A percentile compares a stretch with the other conserved stretches of the same genome.
Evolutionary conservation across 306 rosid species (phyloP).

Genomic region (Prinsepia uniflora): DNA sequence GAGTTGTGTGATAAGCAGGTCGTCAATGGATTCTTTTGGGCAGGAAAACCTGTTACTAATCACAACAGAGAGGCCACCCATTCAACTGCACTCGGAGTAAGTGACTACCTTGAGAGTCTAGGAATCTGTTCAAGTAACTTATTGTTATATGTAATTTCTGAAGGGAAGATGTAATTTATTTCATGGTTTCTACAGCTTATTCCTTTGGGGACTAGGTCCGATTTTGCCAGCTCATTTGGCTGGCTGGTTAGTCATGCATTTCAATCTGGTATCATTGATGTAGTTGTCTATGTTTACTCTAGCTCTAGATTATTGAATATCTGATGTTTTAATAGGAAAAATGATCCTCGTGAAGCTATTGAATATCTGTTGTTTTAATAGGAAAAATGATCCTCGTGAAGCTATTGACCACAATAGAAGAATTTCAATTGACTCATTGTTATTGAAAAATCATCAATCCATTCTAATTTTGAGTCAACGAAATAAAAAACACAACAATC

Average conservation of each 20-base stretch:
- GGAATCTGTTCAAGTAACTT: neutral
- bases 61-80: no score
- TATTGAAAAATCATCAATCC: no score
- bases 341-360: conserved; percentile 77
- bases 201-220: conserved; percentile 95
- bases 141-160: conserved; percentile 14
- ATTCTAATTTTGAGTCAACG: no score
- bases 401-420: no score
- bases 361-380: conserved; percentile 16
- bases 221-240: conserved; percentile 80
- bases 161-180: conserved; percentile 21
- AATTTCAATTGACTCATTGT: no score
- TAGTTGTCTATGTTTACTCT: neutral
- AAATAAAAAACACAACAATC: no score
- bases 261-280: conserved; percentile 4
- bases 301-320: conserved; percentile 23
- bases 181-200: conserved; percentile 65
- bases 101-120: no score
- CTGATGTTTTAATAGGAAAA: conserved; percentile 55
- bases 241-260: conserved; percentile 51
- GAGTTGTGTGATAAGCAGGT: conserved; percentile 49
- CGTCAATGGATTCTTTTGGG: conserved; percentile 78
- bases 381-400: no score
- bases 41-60: no score
- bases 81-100: no score